Evolutionary conservation across 768 basidiomycete genomes (phyloP).

Genomic region (Tricholoma flavovirens): DNA sequence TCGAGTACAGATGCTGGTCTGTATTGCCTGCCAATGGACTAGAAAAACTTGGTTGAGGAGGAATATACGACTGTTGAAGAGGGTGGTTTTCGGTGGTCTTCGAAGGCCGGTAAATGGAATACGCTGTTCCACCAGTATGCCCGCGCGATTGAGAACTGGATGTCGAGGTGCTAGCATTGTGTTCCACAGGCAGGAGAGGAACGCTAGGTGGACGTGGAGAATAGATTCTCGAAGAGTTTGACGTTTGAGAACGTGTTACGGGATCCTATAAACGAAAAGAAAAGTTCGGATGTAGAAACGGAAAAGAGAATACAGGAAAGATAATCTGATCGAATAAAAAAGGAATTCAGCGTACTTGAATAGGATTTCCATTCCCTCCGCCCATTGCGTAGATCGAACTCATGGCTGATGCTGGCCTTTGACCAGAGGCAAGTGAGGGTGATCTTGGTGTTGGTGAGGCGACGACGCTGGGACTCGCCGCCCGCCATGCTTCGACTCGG

Average conservation of each 20-base stretch:
- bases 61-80: not conserved
- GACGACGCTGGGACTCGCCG: conserved; percentile 21
- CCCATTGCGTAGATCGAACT: not conserved
- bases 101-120: not conserved
- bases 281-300: conserved; percentile 1
- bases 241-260: not conserved
- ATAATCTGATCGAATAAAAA: not conserved
- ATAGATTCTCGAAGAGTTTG: conserved; percentile 1
- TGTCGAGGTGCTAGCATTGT: conserved; percentile 16
- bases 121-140: not conserved
- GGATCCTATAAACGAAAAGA: not conserved
- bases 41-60: not conserved
- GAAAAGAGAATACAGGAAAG: conserved; percentile 1
- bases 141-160: not conserved
- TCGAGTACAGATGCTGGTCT: conserved; percentile 12
- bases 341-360: conserved; percentile 5
- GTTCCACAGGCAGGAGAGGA: conserved; percentile 27
- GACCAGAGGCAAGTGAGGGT: not conserved
- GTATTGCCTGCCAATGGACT: not conserved
- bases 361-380: not conserved
- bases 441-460: conserved; percentile 9
- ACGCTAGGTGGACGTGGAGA: conserved; percentile 10
- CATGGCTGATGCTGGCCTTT: not conserved
- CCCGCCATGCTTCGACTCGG: conserved; percentile 26
- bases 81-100: not conserved